Conservation (phyloP, 202 grass and related monocot genomes). For the Setaria italica region DNA sequence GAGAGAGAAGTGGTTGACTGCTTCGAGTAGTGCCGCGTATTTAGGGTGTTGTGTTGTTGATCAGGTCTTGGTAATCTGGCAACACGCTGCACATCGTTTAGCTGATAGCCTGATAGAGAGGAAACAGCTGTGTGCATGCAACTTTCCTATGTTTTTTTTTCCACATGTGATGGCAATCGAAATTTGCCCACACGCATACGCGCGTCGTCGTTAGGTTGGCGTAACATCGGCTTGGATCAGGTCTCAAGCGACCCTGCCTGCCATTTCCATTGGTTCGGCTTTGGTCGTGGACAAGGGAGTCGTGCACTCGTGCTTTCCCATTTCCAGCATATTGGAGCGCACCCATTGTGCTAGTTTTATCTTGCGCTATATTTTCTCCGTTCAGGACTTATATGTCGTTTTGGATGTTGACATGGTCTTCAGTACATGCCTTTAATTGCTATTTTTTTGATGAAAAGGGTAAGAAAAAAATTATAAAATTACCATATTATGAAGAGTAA, state of each 20-base stretch:
- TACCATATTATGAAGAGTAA: no score
- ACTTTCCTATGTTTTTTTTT: neutral
- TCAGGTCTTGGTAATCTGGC: neutral
- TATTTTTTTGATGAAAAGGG: neutral
- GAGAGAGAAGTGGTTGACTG: neutral
- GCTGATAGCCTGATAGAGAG: neutral
- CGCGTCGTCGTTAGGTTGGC: neutral
- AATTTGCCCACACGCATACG: neutral
- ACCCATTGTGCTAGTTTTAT: neutral
- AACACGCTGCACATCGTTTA: neutral
- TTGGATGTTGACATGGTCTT: neutral
- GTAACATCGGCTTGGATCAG: neutral
- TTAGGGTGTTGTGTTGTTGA: neutral
- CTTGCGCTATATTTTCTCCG: neutral
- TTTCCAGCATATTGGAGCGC: neutral
- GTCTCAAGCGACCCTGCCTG: neutral
- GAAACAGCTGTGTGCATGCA: neutral
- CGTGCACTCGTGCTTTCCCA: neutral
- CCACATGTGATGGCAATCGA: no score
- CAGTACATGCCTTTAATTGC: neutral
- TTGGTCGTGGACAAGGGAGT: no score
- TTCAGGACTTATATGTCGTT: neutral
- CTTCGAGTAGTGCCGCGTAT: neutral
- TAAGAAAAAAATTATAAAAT: no score
- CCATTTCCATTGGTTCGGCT: neutral